Conservation (phyloP, 2,329 filamentous ascomycete species). For the Ophiocordyceps polyrhachis-furcata region DNA sequence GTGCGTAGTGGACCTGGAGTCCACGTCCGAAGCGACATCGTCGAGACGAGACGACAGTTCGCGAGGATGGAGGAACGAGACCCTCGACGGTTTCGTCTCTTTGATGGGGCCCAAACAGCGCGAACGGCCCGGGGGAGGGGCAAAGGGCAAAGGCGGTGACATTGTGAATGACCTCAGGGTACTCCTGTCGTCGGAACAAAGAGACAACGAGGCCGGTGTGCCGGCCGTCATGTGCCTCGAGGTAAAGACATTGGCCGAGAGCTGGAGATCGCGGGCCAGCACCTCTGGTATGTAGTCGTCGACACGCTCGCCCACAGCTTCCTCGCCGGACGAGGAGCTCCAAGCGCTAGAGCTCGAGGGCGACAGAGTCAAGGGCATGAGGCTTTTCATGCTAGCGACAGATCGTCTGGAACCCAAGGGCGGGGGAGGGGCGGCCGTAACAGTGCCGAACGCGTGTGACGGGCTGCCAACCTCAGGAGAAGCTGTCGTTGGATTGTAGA, state of each 20-base stretch:
- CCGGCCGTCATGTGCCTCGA: slow-evolving; percentile 35
- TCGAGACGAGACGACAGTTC: slow-evolving; percentile 6
- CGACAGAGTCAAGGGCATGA: slow-evolving; percentile 19
- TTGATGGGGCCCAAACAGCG: slow-evolving; percentile 16
- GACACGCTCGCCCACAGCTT: slow-evolving; percentile 11
- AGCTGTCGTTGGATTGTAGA: background rate
- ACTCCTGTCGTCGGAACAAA: slow-evolving; percentile 13
- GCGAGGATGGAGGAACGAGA: slow-evolving; percentile 13
- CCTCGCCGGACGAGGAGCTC: slow-evolving; percentile 7
- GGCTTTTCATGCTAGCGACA: slow-evolving; percentile 20
- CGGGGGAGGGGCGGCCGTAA: slow-evolving; percentile 5
- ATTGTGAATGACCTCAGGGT: slow-evolving; percentile 4
- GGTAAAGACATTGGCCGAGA: slow-evolving; percentile 26
- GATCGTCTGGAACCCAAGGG: slow-evolving; percentile 12
- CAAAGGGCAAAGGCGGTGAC: slow-evolving; percentile 9
- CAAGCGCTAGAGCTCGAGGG: slow-evolving; percentile 9
- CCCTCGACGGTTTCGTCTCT: slow-evolving; percentile 14
- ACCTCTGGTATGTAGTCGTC: slow-evolving; percentile 35
- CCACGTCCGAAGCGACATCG: slow-evolving; percentile 14
- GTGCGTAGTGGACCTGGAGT: slow-evolving; percentile 13
- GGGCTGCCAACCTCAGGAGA: background rate
- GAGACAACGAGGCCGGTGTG: slow-evolving; percentile 17
- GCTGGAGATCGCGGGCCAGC: slow-evolving; percentile 33
- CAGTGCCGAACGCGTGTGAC: background rate
- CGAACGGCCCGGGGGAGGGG: slow-evolving; percentile 11